Percentiles rank a stretch among this genome's conserved stretches.
Conservation (phyloP, 2,329 filamentous ascomycete species). For the Sarocladium oryzae region DNA sequence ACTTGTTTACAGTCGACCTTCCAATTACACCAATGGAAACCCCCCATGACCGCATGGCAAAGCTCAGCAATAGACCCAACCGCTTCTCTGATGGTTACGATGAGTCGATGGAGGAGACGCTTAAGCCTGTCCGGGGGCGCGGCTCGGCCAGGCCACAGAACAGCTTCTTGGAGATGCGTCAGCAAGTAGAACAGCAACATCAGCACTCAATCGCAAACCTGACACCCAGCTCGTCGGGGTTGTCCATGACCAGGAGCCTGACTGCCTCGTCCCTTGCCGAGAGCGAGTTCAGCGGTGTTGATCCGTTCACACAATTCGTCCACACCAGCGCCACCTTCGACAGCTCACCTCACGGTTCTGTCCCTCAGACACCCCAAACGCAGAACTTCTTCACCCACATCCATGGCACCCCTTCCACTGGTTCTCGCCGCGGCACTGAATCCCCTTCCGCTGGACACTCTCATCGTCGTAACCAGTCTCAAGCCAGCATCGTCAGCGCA, state of each 20-base stretch:
- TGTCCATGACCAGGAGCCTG: conserved; percentile 2
- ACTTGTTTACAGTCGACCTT: conserved; percentile 43
- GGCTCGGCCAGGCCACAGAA: conserved; percentile 27
- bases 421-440: not conserved
- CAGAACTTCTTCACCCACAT: conserved; percentile 35
- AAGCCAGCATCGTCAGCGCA: conserved; percentile 51
- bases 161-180: conserved; percentile 4
- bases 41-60: conserved; percentile 42
- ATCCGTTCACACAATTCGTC: not conserved
- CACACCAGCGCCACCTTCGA: not conserved
- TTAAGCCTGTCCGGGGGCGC: conserved; percentile 41
- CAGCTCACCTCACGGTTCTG: not conserved
- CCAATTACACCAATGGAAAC: conserved; percentile 64
- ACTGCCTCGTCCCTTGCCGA: conserved; percentile 3
- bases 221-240: conserved; percentile 2
- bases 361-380: conserved; percentile 14
- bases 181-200: not conserved
- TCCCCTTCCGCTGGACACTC: conserved; percentile 15
- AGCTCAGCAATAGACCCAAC: conserved; percentile 34
- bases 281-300: not conserved
- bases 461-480: conserved; percentile 53
- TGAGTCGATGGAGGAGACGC: conserved; percentile 60
- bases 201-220: not conserved
- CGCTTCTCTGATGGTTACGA: conserved; percentile 57
- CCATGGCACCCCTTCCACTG: conserved; percentile 10